A percentile compares a stretch with the other conserved stretches of the same genome.
Evolutionary conservation across 2,329 filamentous ascomycete species (phyloP).

Genomic region (Penicillium sp.): DNA sequence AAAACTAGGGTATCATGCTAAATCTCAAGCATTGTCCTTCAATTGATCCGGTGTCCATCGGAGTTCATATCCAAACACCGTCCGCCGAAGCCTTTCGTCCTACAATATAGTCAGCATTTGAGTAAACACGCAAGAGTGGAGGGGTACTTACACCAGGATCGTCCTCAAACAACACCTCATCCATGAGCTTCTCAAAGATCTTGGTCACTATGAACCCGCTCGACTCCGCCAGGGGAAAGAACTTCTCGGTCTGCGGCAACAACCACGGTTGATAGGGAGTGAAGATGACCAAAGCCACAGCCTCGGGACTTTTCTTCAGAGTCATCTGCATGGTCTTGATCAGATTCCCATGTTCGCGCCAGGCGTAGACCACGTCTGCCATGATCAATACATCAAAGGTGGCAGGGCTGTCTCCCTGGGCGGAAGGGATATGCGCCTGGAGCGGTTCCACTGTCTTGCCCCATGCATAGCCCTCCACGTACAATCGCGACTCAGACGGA

Average conservation of each 20-base stretch:
- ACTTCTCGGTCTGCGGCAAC: slow-evolving; percentile 76
- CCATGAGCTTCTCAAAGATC: slow-evolving; percentile 77
- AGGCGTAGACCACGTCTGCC: slow-evolving; percentile 87
- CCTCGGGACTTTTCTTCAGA: slow-evolving; percentile 56
- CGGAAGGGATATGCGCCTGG: slow-evolving; percentile 55
- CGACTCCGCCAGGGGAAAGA: slow-evolving; percentile 75
- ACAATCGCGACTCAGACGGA: slow-evolving; percentile 41
- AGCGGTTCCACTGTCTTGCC: slow-evolving; percentile 64
- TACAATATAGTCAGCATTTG: slow-evolving; percentile 28
- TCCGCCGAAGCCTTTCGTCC: slow-evolving; percentile 77
- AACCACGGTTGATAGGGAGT: slow-evolving; percentile 93
- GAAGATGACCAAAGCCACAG: slow-evolving; percentile 83
- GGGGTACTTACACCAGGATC: slow-evolving; percentile 68
- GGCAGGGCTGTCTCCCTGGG: slow-evolving; percentile 58
- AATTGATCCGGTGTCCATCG: slow-evolving; percentile 56
- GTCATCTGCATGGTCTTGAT: slow-evolving; percentile 70
- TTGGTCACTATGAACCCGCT: slow-evolving; percentile 75
- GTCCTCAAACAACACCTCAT: slow-evolving; percentile 83
- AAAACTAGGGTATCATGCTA: slow-evolving; percentile 13
- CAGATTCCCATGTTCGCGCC: slow-evolving; percentile 79
- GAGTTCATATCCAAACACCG: slow-evolving; percentile 76
- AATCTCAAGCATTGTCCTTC: slow-evolving; percentile 8
- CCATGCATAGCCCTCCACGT: slow-evolving; percentile 79
- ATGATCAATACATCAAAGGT: slow-evolving; percentile 80
- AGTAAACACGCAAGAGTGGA: background rate